Conservation (phyloP, 352 stramenopile species). For the Pythium dissotocum region DNA sequence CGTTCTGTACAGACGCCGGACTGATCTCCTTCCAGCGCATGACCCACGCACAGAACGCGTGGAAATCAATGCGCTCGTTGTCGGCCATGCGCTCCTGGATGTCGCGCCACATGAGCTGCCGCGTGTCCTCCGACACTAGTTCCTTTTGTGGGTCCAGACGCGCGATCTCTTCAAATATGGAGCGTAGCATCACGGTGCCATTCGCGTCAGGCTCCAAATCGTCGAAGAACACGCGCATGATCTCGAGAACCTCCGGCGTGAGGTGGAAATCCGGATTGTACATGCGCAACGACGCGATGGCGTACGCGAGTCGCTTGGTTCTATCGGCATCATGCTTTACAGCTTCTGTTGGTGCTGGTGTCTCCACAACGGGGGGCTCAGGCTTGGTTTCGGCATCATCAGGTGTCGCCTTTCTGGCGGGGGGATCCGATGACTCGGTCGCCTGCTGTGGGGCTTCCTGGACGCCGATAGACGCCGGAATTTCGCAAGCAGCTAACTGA, state of each 20-base stretch:
- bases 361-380: not conserved
- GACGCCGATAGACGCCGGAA: not conserved
- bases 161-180: constrained; percentile 63
- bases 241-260: constrained; percentile 79
- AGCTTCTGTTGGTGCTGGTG: not conserved
- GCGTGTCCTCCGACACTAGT: constrained; percentile 50
- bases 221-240: constrained; percentile 81
- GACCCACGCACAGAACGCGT: constrained; percentile 71
- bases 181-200: constrained; percentile 52
- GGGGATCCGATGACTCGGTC: not conserved
- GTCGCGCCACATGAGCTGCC: constrained; percentile 44
- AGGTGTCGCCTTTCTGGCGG: not conserved
- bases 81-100: constrained; percentile 19
- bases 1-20: constrained; percentile 58
- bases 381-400: not conserved
- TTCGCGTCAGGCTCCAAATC: constrained; percentile 53
- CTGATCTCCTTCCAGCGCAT: constrained; percentile 81
- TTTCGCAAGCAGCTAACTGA: not conserved
- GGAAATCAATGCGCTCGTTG: constrained; percentile 61
- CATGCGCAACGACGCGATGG: constrained; percentile 62
- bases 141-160: constrained; percentile 55
- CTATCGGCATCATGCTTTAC: constrained; percentile 1
- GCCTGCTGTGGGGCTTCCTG: not conserved
- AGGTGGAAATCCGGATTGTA: constrained; percentile 86
- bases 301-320: constrained; percentile 40